A percentile compares a stretch with the other conserved stretches of the same genome.
Evolutionary conservation across 371 early-diverging fungal genomes (phyloP).

Genomic region (Gilbertella persicaria): DNA sequence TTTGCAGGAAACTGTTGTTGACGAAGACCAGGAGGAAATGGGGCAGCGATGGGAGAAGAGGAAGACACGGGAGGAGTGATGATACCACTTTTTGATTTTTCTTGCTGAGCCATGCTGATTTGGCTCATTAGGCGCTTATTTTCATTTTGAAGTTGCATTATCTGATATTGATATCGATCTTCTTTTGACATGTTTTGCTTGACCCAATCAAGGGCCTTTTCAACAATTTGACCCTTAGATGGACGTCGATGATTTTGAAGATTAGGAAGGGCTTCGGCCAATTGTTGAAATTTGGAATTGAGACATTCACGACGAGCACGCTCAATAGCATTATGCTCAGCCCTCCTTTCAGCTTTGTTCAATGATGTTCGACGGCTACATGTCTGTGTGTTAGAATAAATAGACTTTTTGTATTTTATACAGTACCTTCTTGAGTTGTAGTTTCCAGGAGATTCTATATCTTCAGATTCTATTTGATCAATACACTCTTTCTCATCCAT

Average conservation of each 20-base stretch:
- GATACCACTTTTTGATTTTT: neutral
- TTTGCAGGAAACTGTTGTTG: neutral
- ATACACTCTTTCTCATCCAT: neutral
- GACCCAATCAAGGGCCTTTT: constrained; percentile 60
- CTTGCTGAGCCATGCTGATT: neutral
- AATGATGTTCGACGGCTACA: constrained; percentile 8
- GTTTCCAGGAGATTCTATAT: neutral
- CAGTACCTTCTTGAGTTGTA: constrained; percentile 4
- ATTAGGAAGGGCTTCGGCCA: constrained; percentile 67
- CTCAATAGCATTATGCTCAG: constrained; percentile 76
- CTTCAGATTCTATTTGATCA: neutral
- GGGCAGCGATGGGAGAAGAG: neutral
- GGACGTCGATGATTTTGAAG: constrained; percentile 66
- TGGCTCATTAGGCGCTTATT: constrained; percentile 27
- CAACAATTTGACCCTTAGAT: constrained; percentile 72
- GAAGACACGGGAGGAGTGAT: neutral
- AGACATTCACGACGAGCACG: constrained; percentile 72
- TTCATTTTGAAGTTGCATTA: constrained; percentile 32
- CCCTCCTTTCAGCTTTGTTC: constrained; percentile 58
- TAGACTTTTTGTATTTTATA: neutral
- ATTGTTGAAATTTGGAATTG: constrained; percentile 66
- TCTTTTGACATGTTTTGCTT: constrained; percentile 37
- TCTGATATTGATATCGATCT: constrained; percentile 36
- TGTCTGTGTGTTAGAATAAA: neutral
- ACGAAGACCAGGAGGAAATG: neutral